phyloP scores from a whole-genome alignment of 169 alveolate genomes.

The Neospora caninum region DNA sequence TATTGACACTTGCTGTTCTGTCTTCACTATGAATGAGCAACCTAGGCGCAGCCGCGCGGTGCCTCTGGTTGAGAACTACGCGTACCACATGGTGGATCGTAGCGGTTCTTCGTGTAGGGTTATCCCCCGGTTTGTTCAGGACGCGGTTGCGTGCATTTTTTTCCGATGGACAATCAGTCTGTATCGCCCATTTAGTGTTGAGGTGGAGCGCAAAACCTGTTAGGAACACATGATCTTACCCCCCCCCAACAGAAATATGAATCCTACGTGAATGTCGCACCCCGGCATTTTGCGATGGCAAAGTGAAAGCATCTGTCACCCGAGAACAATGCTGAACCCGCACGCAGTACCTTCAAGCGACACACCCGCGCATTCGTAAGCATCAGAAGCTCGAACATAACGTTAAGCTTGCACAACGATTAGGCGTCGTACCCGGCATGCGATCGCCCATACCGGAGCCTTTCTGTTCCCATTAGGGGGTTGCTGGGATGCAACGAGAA shows the following conservation, averaged over 20 bases:
- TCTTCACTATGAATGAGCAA: too few relatives aligned
- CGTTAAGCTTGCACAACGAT: background rate
- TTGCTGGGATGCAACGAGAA: background rate
- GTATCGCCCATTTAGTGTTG: background rate
- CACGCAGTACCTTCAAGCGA: background rate
- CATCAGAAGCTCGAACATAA: background rate
- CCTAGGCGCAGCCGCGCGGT: too few relatives aligned
- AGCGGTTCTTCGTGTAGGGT: background rate
- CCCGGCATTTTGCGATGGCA: background rate
- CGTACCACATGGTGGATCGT: background rate
- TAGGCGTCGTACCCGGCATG: background rate
- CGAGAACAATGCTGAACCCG: background rate
- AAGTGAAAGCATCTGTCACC: background rate
- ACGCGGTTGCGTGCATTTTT: background rate
- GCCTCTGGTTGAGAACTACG: too few relatives aligned
- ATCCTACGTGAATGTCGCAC: background rate
- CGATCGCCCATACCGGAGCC: background rate
- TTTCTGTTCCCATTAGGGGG: background rate
- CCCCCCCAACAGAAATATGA: background rate
- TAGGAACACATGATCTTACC: background rate
- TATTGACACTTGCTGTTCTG: too few relatives aligned
- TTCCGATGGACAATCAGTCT: background rate
- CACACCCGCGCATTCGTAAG: background rate
- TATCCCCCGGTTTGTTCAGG: background rate
- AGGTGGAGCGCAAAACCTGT: background rate